phyloP scores from a whole-genome alignment of 1,139 yeast species.

The Geotrichum aggregatum region DNA sequence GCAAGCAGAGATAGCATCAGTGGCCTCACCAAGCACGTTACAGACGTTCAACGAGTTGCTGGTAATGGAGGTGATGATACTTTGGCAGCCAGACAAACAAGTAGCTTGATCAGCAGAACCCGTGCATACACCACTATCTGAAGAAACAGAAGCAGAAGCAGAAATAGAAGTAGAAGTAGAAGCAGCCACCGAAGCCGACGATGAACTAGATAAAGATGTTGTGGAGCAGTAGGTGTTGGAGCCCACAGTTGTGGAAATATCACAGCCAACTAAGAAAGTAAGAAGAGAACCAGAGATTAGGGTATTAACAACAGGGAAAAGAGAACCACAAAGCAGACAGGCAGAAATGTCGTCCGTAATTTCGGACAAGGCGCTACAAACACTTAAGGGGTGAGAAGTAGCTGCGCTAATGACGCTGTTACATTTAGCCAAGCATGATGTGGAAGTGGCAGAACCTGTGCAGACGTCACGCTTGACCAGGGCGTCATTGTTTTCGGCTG shows the following conservation, averaged over 20 bases:
- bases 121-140: background rate
- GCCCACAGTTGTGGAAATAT: background rate
- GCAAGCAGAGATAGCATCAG: conserved; percentile 41
- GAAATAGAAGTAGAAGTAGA: background rate
- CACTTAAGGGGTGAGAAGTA: background rate
- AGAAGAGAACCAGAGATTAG: background rate
- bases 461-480: background rate
- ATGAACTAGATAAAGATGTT: background rate
- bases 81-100: background rate
- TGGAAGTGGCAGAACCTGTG: background rate
- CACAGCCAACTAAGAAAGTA: background rate
- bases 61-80: background rate
- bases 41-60: conserved; percentile 2
- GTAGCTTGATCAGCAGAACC: background rate
- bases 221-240: background rate
- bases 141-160: background rate
- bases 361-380: conserved; percentile 13
- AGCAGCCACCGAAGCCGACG: background rate
- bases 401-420: background rate
- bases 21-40: conserved; percentile 13
- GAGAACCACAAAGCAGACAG: conserved; percentile 16
- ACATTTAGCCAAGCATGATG: background rate
- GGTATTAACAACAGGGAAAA: conserved; percentile 6
- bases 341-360: conserved; percentile 22
- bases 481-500: background rate